Evolutionary conservation across 2,329 filamentous ascomycete species (phyloP).

Genomic region (Nothophaeocryptopus gaeumannii): DNA sequence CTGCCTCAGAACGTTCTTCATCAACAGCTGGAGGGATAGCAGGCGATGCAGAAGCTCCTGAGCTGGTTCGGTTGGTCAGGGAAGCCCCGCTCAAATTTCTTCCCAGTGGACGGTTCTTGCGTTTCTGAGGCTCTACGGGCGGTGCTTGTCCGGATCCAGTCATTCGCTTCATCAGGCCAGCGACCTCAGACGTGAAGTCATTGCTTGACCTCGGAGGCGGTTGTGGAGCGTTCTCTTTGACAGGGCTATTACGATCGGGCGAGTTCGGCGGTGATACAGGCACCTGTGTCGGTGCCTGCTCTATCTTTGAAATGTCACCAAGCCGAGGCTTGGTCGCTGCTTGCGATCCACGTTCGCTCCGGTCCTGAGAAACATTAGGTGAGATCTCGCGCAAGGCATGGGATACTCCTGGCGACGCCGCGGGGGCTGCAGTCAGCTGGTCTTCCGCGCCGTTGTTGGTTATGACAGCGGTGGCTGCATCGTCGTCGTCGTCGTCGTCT

Average conservation of each 20-base stretch:
- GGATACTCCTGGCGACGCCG: conserved; percentile 2
- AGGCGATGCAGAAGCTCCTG: conserved; percentile 8
- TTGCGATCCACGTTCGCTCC: neutral
- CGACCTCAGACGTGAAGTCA: conserved; percentile 25
- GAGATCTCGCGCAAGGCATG: conserved; percentile 30
- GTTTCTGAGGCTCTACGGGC: conserved; percentile 18
- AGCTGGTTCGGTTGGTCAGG: conserved; percentile 1
- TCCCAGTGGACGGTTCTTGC: conserved; percentile 32
- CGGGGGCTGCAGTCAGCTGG: neutral
- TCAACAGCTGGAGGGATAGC: conserved; percentile 5
- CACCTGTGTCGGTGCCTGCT: conserved; percentile 9
- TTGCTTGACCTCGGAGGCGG: conserved; percentile 13
- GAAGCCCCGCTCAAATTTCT: conserved; percentile 30
- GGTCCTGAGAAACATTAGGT: conserved; percentile 26
- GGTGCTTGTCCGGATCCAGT: conserved; percentile 14
- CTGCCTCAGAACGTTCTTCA: conserved; percentile 18
- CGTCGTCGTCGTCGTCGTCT: conserved; percentile 30
- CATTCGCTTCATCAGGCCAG: conserved; percentile 22
- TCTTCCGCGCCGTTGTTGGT: neutral
- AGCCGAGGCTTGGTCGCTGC: neutral
- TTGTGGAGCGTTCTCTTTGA: conserved; percentile 6
- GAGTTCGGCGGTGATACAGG: conserved; percentile 6
- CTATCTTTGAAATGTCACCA: conserved; percentile 2
- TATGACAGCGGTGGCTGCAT: conserved; percentile 3
- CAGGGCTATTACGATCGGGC: conserved; percentile 7